Evolutionary conservation across 208 protist genomes (phyloP), one percentile per base, ranked within the genome.

Genomic region (Trypanosoma cruzi): DNA sequence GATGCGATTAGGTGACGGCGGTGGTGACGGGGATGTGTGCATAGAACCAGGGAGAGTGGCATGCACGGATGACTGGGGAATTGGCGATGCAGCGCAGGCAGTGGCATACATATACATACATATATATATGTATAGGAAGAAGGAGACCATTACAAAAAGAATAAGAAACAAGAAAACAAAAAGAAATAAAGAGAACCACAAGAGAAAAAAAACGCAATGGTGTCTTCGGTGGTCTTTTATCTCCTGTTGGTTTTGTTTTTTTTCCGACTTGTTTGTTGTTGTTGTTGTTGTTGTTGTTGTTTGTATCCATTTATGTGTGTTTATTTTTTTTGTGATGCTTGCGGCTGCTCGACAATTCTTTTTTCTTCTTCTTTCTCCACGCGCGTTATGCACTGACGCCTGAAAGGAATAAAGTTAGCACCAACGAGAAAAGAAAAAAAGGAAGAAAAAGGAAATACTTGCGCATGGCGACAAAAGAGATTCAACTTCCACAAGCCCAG

Each of bases 401-500:
- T 8, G 26, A 28, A n/a, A n/a, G n/a, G 22, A 29, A 16, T 22
- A 29, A 55, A 29, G 50, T 8, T 28, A 14, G 16, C 11, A 68
- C 4, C 8, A 67, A 60, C 10, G n/a, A n/a, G n/a, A 44, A 42
- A 1, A 1, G 24, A 60, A 64, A 61, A 48, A 50, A 44, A 36
- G 29, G 64, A 71, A 36, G 50, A 16, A 34, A 64, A 60, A 18
- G 13, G 54, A n/a, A n/a, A n/a, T n/a, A n/a, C n/a, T n/a, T n/a
- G 63, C 20, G 26, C 36, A 62, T 63, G 82, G 36, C 79, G 18
- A 77, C 60, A 46, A 56, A 68, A 56, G 88, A 96, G 32, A 68
- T 96, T 34, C 40, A 68, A 20, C 84, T 96, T 24, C 70, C 80
- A 5, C 64, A 75, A 31, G 79, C 77, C 1, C 65, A 73, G 29